Percentiles rank a stretch among this genome's conserved stretches.
These are phyloP conservation scores for Prosopis cineraria DNA, from an alignment of 306 rosid species.

Conservation along the genomic window DNA sequence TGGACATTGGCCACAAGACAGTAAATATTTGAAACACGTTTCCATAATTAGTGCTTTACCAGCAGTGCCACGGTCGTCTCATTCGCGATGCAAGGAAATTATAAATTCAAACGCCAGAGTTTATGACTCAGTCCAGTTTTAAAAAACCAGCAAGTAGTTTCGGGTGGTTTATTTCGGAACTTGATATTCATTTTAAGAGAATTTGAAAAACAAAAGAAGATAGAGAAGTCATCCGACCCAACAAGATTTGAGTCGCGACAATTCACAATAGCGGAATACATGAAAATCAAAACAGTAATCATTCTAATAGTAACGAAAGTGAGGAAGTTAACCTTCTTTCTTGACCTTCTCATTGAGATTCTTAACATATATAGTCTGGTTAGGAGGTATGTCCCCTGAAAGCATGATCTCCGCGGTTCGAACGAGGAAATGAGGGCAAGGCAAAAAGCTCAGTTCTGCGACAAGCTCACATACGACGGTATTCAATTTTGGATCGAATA, in stretches of 20 bases:
- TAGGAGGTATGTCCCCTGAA: constrained; percentile 23
- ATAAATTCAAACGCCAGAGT: not conserved
- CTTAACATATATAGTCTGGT: constrained; percentile 19
- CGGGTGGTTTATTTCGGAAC: not conserved
- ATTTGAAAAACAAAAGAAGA: not conserved
- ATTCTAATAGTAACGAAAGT: not conserved
- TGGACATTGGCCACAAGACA: not conserved
- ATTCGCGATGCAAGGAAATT: not conserved
- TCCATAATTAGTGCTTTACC: not conserved
- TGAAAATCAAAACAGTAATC: not conserved
- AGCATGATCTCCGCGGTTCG: constrained; percentile 2
- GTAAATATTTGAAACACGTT: not conserved
- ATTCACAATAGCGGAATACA: not conserved
- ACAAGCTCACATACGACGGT: not conserved
- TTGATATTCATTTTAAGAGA: not conserved
- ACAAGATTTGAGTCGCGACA: not conserved
- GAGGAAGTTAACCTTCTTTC: constrained; percentile 2
- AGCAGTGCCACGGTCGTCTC: not conserved
- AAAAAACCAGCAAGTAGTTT: not conserved
- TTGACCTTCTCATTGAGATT: constrained; percentile 21
- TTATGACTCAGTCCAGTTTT: not conserved
- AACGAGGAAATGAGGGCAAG: not conserved
- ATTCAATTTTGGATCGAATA: not conserved
- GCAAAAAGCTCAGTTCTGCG: not conserved
- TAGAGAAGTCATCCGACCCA: not conserved